A percentile compares a stretch with the other conserved stretches of the same genome.
phyloP scores from a whole-genome alignment of 768 basidiomycete genomes.

The Pleurotus tuoliensis region DNA sequence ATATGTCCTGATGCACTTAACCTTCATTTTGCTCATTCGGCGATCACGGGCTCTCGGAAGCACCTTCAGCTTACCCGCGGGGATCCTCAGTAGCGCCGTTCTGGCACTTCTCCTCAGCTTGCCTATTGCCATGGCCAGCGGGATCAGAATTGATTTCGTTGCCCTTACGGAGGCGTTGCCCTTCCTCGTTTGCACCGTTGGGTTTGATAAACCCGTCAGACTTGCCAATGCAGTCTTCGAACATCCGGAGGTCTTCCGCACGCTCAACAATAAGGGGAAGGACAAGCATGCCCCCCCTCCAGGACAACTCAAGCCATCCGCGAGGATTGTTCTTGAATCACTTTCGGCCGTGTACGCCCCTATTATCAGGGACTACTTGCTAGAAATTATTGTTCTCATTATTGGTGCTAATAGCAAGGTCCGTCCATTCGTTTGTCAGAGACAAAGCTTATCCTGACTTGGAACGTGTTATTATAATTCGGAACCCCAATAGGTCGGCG shows the following conservation, averaged over 20 bases:
- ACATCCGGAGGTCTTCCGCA: slow-evolving; percentile 59
- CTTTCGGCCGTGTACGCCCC: slow-evolving; percentile 73
- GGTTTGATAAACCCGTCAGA: slow-evolving; percentile 95
- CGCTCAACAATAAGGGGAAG: slow-evolving; percentile 28
- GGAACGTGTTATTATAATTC: background rate
- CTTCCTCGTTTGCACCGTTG: slow-evolving; percentile 95
- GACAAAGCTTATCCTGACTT: background rate
- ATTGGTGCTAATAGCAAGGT: slow-evolving; percentile 82
- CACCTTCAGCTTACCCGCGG: slow-evolving; percentile 52
- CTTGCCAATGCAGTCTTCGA: slow-evolving; percentile 88
- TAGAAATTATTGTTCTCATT: slow-evolving; percentile 87
- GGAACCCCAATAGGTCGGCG: slow-evolving; percentile 42
- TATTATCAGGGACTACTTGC: slow-evolving; percentile 88
- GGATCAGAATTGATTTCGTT: slow-evolving; percentile 89
- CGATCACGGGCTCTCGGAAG: slow-evolving; percentile 84
- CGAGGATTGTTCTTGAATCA: slow-evolving; percentile 81
- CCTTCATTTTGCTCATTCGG: slow-evolving; percentile 87
- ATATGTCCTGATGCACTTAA: slow-evolving; percentile 93
- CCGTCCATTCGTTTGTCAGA: background rate
- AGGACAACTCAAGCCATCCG: slow-evolving; percentile 64
- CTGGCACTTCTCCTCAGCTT: slow-evolving; percentile 85
- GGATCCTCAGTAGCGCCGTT: slow-evolving; percentile 75
- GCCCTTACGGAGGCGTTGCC: slow-evolving; percentile 93
- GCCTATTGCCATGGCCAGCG: slow-evolving; percentile 66
- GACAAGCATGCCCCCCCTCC: slow-evolving; percentile 23